Conservation (phyloP, 805 yeast genomes). For the Pichia nanzhaoensis region DNA sequence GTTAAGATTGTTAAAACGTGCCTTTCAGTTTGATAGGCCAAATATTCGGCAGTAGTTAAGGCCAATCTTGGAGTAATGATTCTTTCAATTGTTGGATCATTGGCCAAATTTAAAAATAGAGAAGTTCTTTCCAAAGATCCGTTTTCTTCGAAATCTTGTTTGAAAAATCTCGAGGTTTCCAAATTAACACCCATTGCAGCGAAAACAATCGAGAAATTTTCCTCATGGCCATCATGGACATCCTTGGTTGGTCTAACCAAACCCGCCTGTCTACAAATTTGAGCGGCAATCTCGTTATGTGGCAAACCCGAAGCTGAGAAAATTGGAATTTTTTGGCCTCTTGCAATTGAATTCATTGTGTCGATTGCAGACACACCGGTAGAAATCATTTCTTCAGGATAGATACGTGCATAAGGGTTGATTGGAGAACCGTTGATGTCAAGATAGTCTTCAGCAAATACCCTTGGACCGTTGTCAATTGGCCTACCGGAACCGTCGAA, state of each 20-base stretch:
- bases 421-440: constrained; percentile 99
- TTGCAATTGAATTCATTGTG: constrained; percentile 98
- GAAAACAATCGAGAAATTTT: constrained; percentile 96
- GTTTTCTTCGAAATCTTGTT: constrained; percentile 98
- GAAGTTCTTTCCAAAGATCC: constrained; percentile 98
- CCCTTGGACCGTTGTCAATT: constrained; percentile 96
- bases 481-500: constrained; percentile 99
- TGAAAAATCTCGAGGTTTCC: constrained; percentile 97
- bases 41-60: constrained; percentile 94
- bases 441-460: constrained; percentile 95
- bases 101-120: constrained; percentile 92
- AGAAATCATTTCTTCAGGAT: constrained; percentile 99
- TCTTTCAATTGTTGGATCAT: constrained; percentile 99
- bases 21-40: constrained; percentile 98
- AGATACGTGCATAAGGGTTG: constrained; percentile 96
- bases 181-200: constrained; percentile 99
- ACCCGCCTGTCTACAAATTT: constrained; percentile 99
- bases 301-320: constrained; percentile 99
- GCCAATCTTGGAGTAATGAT: constrained; percentile 99
- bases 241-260: constrained; percentile 98
- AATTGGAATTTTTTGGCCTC: constrained; percentile 99
- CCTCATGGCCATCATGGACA: constrained; percentile 99
- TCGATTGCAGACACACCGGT: constrained; percentile 99
- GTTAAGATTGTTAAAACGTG: constrained; percentile 97
- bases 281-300: constrained; percentile 99